Percentiles rank a stretch among this genome's conserved stretches.
phyloP scores from a whole-genome alignment of 106 monocot genomes.

The Hemerocallis citrina region DNA sequence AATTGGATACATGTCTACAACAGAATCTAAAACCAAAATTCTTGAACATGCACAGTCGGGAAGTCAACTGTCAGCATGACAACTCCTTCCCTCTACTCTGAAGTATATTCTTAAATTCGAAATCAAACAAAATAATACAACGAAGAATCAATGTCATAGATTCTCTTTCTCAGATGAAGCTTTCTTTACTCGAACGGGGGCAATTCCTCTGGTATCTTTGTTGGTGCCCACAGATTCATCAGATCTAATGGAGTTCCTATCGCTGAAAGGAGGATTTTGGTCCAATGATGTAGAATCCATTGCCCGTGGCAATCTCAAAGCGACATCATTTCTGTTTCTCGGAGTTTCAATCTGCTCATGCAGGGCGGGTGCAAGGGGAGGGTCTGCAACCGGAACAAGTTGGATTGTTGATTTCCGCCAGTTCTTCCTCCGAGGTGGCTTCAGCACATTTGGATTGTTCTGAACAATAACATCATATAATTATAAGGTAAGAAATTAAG shows the following conservation, averaged over 20 bases:
- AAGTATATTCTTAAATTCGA: too few species aligned
- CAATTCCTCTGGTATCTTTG: slow-evolving; percentile 19
- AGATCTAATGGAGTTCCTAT: slow-evolving; percentile 39
- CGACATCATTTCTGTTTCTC: slow-evolving; percentile 23
- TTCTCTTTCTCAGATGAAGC: slow-evolving; percentile 72
- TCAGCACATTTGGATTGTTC: slow-evolving; percentile 27
- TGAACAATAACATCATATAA: too few species aligned
- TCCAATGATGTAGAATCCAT: slow-evolving; percentile 28
- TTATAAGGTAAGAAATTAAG: too few species aligned
- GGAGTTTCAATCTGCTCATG: slow-evolving; percentile 11
- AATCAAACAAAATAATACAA: too few species aligned
- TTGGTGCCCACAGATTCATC: slow-evolving; percentile 21
- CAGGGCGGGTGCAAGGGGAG: slow-evolving; percentile 1
- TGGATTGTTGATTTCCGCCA: slow-evolving; percentile 72
- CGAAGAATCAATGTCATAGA: slow-evolving; percentile 4
- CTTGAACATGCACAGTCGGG: too few species aligned
- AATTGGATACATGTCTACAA: too few species aligned
- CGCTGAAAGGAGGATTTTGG: slow-evolving; percentile 35
- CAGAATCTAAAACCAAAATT: too few species aligned
- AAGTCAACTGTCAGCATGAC: too few species aligned
- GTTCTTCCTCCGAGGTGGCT: slow-evolving; percentile 44
- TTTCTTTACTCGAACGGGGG: slow-evolving; percentile 9
- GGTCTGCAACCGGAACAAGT: slow-evolving; percentile 32
- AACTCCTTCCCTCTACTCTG: too few species aligned
- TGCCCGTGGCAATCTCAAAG: slow-evolving; percentile 57